phyloP scores from a whole-genome alignment of 495 filamentous ascomycete genomes.

The Margaritispora aquatica region DNA sequence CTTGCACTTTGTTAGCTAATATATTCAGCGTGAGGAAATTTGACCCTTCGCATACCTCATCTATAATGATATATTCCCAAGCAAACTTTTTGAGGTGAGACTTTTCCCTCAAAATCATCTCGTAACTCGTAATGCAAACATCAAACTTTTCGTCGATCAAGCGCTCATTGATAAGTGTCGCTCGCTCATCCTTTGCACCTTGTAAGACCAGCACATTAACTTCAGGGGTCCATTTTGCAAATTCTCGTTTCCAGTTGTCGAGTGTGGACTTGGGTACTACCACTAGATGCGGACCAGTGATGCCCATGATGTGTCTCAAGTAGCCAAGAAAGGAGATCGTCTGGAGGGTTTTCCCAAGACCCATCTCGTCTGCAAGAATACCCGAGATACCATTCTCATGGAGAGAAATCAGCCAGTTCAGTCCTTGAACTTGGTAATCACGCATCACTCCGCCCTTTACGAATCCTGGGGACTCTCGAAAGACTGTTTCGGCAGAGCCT shows the following conservation, averaged over 20 bases:
- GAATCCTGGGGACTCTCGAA: conserved; percentile 85
- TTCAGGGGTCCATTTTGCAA: conserved; percentile 89
- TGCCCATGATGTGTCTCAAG: conserved; percentile 80
- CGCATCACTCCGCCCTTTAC: conserved; percentile 84
- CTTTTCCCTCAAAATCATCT: conserved; percentile 96
- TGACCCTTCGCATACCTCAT: conserved; percentile 51
- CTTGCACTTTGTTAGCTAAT: conserved; percentile 1
- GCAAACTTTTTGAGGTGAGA: conserved; percentile 93
- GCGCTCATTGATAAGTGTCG: conserved; percentile 82
- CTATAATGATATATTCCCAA: conserved; percentile 99
- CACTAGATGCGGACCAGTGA: conserved; percentile 87
- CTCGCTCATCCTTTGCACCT: conserved; percentile 90
- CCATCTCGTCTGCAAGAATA: conserved; percentile 97
- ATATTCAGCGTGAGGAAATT: neutral
- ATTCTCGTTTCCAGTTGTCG: conserved; percentile 98
- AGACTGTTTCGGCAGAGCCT: conserved; percentile 78
- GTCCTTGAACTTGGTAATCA: conserved; percentile 88
- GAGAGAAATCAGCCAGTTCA: conserved; percentile 98
- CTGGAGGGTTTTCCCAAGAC: conserved; percentile 89
- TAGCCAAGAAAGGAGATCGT: conserved; percentile 90
- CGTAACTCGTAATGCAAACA: conserved; percentile 91
- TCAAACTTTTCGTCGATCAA: conserved; percentile 89
- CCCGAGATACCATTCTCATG: conserved; percentile 99
- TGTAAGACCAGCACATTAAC: conserved; percentile 92
- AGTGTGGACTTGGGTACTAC: conserved; percentile 95